Conservation (phyloP, 2,329 filamentous ascomycete species). For the Xylariaceae sp. region DNA sequence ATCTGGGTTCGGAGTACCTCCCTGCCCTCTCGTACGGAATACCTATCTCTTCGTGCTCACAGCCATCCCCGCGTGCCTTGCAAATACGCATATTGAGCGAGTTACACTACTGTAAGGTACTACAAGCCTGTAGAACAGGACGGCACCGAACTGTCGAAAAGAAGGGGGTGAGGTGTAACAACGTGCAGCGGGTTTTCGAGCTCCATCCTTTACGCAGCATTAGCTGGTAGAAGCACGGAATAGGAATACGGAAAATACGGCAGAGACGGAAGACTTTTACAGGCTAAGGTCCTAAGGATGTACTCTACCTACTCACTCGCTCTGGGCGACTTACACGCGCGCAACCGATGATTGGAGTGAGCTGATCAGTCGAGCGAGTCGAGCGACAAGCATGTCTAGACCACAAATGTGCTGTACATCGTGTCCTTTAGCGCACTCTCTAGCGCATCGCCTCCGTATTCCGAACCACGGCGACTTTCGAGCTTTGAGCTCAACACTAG, state of each 20-base stretch:
- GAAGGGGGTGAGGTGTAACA: not conserved
- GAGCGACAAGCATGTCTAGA: not conserved
- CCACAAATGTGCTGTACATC: not conserved
- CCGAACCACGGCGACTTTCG: not conserved
- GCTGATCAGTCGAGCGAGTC: not conserved
- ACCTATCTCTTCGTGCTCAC: no score
- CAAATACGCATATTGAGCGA: not conserved
- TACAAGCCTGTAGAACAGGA: not conserved
- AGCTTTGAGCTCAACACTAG: not conserved
- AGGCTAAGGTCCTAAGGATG: no score
- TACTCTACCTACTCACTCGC: no score
- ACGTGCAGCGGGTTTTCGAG: not conserved
- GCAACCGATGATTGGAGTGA: not conserved
- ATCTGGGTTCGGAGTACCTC: constrained; percentile 11
- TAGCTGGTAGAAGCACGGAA: no score
- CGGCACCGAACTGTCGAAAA: constrained; percentile 1
- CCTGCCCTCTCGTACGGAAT: not conserved
- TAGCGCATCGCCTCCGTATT: not conserved
- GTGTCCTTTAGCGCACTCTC: not conserved
- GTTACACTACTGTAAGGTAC: not conserved
- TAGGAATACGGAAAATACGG: no score
- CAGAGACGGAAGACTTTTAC: no score
- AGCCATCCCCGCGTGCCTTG: not conserved
- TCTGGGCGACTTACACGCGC: not conserved
- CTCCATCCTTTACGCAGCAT: not conserved